Evolutionary conservation across 2,329 filamentous ascomycete species (phyloP), one percentile per base, ranked within the genome.

Genomic region (Ramularia endophylla): DNA sequence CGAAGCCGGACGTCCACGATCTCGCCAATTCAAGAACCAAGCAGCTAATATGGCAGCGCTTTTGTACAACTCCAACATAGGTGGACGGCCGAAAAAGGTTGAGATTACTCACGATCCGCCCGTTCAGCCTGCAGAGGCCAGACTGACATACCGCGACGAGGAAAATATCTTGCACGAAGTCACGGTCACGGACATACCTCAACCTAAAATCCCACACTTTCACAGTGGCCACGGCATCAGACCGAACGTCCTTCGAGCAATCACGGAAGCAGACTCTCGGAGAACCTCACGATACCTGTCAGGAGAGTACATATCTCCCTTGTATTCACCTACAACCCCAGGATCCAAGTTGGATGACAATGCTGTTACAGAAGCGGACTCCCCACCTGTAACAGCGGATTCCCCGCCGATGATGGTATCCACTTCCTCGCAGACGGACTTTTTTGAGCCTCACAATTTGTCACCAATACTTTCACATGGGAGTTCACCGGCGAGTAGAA

Each of bases 61-160:
- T 7, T 20, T 19, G 8, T 34, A 34, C 32, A 18, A 17, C 18
- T 34, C 32, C 8, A 34, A 20, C 18, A 17, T 34, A n/a, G 30
- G 27, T 5, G 36, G 43, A 25, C 22, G 33, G 9, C 39, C 33
- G 13, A 50, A 44, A 15, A 47, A 44, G 16, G 42, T 48, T 12
- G 44, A 50, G 34, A 50, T 52, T 34, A 43, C 40, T 31, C 50
- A 52, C 27, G 45, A 50, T 15, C 50, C 50, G 20, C 49, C 49
- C 15, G 40, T 33, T 5, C 27, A 31, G 25, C 42, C 50, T n/a
- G 45, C 50, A 4, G 47, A 52, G 38, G 37, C 47, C 3, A 35
- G 41, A 16, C 34, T 52, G 32, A 33, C 40, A 20, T 52, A 50
- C 27, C 44, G 47, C 17, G 47, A 52, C 27, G 42, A 50, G 19